Conservation (phyloP, 352 stramenopile genomes). For the Albugo candida region DNA sequence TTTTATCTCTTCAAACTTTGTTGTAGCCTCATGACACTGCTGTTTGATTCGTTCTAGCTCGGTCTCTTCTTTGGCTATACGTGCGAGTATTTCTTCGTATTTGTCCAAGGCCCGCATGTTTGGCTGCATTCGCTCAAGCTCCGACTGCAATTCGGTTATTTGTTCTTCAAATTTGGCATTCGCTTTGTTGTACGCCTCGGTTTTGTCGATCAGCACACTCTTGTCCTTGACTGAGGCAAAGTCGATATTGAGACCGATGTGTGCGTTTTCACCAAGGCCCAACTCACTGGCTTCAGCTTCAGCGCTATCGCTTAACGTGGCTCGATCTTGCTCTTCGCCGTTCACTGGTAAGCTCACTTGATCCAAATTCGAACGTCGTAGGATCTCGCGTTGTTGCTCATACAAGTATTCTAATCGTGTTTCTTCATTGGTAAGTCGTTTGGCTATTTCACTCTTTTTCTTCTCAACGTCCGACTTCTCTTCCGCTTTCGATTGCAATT, state of each 20-base stretch:
- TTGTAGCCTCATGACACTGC: slow-evolving; percentile 27
- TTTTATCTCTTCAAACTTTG: slow-evolving; percentile 65
- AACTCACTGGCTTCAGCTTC: too few relatives aligned
- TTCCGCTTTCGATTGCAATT: slow-evolving; percentile 36
- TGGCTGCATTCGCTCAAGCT: slow-evolving; percentile 90
- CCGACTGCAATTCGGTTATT: slow-evolving; percentile 37
- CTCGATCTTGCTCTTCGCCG: slow-evolving; percentile 8
- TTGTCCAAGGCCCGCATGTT: slow-evolving; percentile 92
- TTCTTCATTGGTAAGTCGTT: slow-evolving; percentile 78
- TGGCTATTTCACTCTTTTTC: slow-evolving; percentile 43
- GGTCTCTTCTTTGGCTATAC: slow-evolving; percentile 60
- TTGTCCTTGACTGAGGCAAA: too few relatives aligned
- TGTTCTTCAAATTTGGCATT: slow-evolving; percentile 38
- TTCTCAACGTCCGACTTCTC: slow-evolving; percentile 48
- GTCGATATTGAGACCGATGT: too few relatives aligned
- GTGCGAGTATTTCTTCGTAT: slow-evolving; percentile 64
- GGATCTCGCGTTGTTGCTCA: slow-evolving; percentile 87
- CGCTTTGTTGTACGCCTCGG: slow-evolving; percentile 80
- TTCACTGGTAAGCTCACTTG: slow-evolving; percentile 85
- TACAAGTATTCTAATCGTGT: slow-evolving; percentile 84
- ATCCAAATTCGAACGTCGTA: slow-evolving; percentile 88
- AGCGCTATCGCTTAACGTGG: too few relatives aligned
- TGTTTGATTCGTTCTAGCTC: slow-evolving; percentile 57
- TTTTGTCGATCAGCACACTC: too few relatives aligned
- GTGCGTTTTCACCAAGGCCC: too few relatives aligned